Evolutionary conservation across 345 rosid species (phyloP).

Genomic region (Lepidium africanum): DNA sequence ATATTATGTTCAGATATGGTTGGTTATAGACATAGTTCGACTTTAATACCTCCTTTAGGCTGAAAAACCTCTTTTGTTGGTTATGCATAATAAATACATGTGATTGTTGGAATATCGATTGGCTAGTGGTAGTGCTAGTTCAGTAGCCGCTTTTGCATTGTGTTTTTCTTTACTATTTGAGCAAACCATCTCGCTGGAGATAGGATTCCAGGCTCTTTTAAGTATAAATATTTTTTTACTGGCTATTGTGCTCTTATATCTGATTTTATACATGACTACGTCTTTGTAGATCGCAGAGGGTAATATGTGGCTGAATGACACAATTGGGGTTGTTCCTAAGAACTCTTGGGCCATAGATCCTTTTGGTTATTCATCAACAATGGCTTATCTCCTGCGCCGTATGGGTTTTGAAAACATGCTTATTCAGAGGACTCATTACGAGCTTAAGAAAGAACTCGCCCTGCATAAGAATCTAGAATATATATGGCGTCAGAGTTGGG

Average conservation of each 20-base stretch:
- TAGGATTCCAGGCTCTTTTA: not conserved
- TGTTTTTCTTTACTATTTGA: not conserved
- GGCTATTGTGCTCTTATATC: not conserved
- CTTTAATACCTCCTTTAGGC: not conserved
- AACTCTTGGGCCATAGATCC: slow-evolving; percentile 99
- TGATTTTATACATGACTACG: not conserved
- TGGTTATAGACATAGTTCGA: not conserved
- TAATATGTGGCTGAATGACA: slow-evolving; percentile 89
- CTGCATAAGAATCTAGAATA: slow-evolving; percentile 81
- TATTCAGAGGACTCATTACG: slow-evolving; percentile 97
- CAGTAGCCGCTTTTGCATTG: not conserved
- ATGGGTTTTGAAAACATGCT: slow-evolving; percentile 99
- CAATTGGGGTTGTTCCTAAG: slow-evolving; percentile 83
- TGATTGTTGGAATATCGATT: not conserved
- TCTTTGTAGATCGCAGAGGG: slow-evolving; percentile 79
- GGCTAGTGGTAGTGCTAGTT: not conserved
- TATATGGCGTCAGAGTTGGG: slow-evolving; percentile 98
- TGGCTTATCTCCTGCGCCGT: slow-evolving; percentile 95
- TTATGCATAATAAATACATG: not conserved
- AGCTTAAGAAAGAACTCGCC: slow-evolving; percentile 97
- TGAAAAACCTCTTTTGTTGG: not conserved
- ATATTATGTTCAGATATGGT: slow-evolving; percentile 1
- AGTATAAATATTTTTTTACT: not conserved
- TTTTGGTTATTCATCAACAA: slow-evolving; percentile 94
- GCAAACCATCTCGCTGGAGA: not conserved